phyloP scores from a whole-genome alignment of 179 eudicot genomes.

The Sideroxylon spinosum region DNA sequence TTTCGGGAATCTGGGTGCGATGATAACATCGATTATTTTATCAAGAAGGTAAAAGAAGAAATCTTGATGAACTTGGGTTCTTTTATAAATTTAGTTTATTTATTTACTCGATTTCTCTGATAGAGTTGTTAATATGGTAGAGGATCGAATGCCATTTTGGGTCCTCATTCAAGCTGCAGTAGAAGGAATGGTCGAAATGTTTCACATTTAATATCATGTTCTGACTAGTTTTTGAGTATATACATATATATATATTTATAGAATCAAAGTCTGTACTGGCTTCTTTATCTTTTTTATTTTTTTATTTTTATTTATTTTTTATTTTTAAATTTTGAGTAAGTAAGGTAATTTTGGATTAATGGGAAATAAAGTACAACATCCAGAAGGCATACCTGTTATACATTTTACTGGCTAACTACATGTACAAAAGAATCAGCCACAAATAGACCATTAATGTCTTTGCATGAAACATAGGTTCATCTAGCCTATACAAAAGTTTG shows the following conservation, averaged over 20 bases:
- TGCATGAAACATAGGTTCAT: no score
- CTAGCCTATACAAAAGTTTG: no score
- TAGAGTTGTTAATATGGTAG: background rate
- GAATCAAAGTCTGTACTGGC: background rate
- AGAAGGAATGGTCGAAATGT: no score
- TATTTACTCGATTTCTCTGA: background rate
- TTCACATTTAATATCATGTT: background rate
- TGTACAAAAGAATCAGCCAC: no score
- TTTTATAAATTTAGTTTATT: background rate
- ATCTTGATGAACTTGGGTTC: background rate
- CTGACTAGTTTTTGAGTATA: background rate
- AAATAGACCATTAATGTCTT: no score
- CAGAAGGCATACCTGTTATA: no score
- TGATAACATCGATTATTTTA: conserved; percentile 58
- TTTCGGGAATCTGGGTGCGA: conserved; percentile 54
- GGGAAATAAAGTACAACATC: no score
- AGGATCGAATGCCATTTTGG: background rate
- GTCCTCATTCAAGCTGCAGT: background rate
- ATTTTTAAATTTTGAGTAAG: no score
- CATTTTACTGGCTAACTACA: no score
- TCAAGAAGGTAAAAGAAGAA: conserved; percentile 44
- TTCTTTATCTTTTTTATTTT: no score
- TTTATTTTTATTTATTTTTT: no score
- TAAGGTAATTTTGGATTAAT: no score
- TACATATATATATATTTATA: background rate